Percentiles rank a stretch among this genome's conserved stretches.
These are phyloP conservation scores for Erodium moschatum DNA, from an alignment of 441 rosid genomes.

Conservation along the genomic window DNA sequence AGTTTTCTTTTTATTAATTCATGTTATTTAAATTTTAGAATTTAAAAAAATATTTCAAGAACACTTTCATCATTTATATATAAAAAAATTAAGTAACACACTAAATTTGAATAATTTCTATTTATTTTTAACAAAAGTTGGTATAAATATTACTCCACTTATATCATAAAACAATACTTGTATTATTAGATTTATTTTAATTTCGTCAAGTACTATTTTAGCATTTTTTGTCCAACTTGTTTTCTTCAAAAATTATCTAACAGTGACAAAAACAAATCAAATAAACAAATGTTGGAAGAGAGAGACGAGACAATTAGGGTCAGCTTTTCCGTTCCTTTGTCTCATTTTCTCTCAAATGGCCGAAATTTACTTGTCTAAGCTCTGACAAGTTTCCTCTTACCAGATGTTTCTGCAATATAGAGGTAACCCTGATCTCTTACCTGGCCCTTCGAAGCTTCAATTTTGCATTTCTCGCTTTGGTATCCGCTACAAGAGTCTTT, in stretches of 20 bases:
- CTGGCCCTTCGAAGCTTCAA: neutral
- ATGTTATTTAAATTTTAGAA: no score
- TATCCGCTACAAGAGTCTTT: neutral
- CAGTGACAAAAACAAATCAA: neutral
- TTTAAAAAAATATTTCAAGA: no score
- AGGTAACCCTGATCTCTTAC: neutral
- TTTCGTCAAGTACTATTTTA: no score
- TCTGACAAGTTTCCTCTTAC: neutral
- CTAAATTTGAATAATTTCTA: no score
- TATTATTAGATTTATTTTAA: no score
- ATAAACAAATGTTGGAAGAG: neutral
- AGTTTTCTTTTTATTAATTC: no score
- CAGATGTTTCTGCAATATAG: neutral
- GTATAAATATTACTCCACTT: no score
- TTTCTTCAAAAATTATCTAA: neutral
- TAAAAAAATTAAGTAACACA: no score
- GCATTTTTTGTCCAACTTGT: no score
- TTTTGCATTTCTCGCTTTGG: neutral
- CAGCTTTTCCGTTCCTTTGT: neutral
- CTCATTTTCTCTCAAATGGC: constrained; percentile 1
- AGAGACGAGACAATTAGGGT: constrained; percentile 3
- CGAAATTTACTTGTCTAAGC: constrained; percentile 3
- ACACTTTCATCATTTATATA: no score
- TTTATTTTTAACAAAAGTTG: no score
- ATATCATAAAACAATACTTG: no score